phyloP scores from a whole-genome alignment of 2,329 filamentous ascomycete species.

The Ophiostoma australiae region DNA sequence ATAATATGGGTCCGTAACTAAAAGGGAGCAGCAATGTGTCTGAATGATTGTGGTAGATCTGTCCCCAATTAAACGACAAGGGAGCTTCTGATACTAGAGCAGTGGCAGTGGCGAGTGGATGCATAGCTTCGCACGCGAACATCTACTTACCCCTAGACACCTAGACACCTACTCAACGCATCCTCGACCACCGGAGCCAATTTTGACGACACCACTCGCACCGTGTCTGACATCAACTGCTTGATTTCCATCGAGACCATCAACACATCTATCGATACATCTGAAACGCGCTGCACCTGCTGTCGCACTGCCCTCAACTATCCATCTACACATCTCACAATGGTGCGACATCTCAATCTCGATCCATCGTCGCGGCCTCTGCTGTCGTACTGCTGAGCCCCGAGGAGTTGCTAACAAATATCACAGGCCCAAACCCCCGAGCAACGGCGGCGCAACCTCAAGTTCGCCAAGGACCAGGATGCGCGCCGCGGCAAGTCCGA shows the following conservation, averaged over 20 bases:
- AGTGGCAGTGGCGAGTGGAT: background rate
- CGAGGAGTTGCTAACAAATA: background rate
- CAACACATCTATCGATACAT: background rate
- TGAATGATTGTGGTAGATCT: slow-evolving; percentile 13
- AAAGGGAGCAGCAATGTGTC: background rate
- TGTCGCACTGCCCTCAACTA: background rate
- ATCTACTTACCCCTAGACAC: background rate
- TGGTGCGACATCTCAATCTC: background rate
- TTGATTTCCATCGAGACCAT: background rate
- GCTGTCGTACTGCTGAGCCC: background rate
- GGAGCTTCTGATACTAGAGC: background rate
- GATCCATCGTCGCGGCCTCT: background rate
- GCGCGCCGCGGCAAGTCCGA: slow-evolving; percentile 70
- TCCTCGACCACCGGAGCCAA: background rate
- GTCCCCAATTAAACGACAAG: background rate
- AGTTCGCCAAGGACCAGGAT: slow-evolving; percentile 70
- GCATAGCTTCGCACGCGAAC: background rate
- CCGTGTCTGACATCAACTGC: background rate
- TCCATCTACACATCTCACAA: background rate
- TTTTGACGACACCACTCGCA: background rate
- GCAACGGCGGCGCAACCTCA: slow-evolving; percentile 74
- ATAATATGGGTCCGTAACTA: background rate
- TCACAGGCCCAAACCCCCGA: slow-evolving; percentile 73
- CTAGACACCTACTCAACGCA: background rate
- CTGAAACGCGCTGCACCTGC: background rate